Conservation (phyloP, 768 basidiomycete genomes). For the Phylloporus sp. region DNA sequence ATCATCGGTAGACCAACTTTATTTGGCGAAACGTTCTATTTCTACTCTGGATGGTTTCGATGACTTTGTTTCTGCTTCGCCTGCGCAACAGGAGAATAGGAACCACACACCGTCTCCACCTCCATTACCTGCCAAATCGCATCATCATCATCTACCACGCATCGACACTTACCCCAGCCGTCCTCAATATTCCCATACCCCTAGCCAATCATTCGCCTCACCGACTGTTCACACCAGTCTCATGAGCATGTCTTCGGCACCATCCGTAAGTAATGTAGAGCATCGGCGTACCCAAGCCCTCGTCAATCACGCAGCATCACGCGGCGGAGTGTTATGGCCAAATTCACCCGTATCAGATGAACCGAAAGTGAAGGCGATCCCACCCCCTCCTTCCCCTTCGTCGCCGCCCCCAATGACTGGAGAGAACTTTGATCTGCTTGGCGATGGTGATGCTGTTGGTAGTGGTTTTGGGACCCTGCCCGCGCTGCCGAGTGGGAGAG, state of each 20-base stretch:
- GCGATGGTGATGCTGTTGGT: constrained; percentile 4
- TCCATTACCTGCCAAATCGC: constrained; percentile 36
- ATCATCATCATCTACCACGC: constrained; percentile 1
- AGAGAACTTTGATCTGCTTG: constrained; percentile 18
- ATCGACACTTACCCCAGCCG: constrained; percentile 14
- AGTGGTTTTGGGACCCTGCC: not conserved
- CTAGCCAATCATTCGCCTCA: constrained; percentile 11
- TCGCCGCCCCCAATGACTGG: constrained; percentile 1
- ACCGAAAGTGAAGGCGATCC: constrained; percentile 26
- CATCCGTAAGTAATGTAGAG: constrained; percentile 37
- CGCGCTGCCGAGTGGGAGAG: not conserved
- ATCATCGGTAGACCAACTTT: constrained; percentile 19
- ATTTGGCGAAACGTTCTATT: constrained; percentile 18
- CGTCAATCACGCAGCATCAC: constrained; percentile 52
- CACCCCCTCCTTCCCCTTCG: constrained; percentile 17
- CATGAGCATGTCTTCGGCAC: constrained; percentile 7
- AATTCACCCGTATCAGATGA: constrained; percentile 14
- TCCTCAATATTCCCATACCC: constrained; percentile 17
- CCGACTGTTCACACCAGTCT: constrained; percentile 15
- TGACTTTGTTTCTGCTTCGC: constrained; percentile 39
- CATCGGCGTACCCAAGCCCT: constrained; percentile 58
- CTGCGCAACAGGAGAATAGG: constrained; percentile 1
- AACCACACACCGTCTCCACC: constrained; percentile 47
- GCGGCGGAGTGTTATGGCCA: constrained; percentile 40
- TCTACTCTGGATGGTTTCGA: constrained; percentile 44